Base-by-base conservation (phyloP, 2,329 filamentous ascomycete species). In the Pestalotiopsis sp. region DNA sequence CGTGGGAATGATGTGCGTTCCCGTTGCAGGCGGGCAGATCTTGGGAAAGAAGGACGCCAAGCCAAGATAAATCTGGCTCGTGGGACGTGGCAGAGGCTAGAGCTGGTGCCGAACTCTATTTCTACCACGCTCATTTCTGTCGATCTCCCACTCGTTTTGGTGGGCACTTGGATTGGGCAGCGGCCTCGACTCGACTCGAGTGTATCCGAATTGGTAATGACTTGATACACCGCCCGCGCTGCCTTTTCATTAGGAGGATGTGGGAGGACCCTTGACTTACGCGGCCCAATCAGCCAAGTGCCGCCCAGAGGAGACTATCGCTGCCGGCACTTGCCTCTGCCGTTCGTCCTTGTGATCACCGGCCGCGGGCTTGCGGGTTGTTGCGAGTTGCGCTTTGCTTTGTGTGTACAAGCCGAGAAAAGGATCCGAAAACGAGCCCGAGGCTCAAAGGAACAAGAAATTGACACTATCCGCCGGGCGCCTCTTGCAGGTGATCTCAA, bases 51-150 rank as follows among this genome's bases (percentile, higher is more conserved):
- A 52, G 45, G 45, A 45, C 45, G 45, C 45, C 45, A 52, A 52
- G 45, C 7, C 20, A n/a, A 36, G 31, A 36, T 36, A 36, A 36
- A 52, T 25, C 23, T 25, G 57, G 57, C 23, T 36, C 23, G 57
- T 25, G 57, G 57, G 57, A 36, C 14, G 57, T 25, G 57, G 57
- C 23, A 36, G 57, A 36, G 57, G 57, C 23, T 25, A 36, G 59
- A 59, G 59, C 25, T 39, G 59, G 31, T 36, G 57, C 31, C 59
- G 36, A 62, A 62, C 25, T 62, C 36, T 62, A 62, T 36, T 36
- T 62, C 27, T 62, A 62, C 59, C 59, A 62, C 59, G 59, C 59
- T 62, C 59, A 62, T 62, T 41, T 62, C 36, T 27, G 57, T 23
- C 23, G 57, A 27, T 27, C 27, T 59, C 25, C 59, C 25, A 36